Conservation (phyloP, 2,329 filamentous ascomycete species). For the Chaetomiaceae sp. region DNA sequence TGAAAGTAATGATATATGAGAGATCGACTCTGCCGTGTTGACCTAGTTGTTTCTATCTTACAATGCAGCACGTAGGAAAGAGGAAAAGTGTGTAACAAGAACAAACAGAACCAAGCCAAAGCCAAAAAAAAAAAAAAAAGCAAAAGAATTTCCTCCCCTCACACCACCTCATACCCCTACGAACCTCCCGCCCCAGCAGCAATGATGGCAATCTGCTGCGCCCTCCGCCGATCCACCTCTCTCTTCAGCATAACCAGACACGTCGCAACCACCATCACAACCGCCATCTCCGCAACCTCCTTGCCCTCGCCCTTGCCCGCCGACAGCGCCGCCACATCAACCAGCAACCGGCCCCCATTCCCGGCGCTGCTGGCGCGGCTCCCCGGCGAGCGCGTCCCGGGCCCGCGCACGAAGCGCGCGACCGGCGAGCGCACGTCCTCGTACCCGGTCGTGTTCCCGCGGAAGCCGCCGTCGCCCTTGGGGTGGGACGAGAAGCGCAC, state of each 20-base stretch:
- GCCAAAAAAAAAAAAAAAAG: not conserved
- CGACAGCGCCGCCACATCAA: slow-evolving; percentile 35
- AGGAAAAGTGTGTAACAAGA: no score
- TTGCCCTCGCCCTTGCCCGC: slow-evolving; percentile 5
- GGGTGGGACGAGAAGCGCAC: no score
- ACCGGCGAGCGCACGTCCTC: slow-evolving; percentile 34
- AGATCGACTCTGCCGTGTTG: no score
- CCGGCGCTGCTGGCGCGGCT: slow-evolving; percentile 39
- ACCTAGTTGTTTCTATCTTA: no score
- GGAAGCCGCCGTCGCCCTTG: no score
- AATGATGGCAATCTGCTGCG: slow-evolving; percentile 47
- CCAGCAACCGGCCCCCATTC: slow-evolving; percentile 46
- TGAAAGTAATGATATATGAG: no score
- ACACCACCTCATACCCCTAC: not conserved
- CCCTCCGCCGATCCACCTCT: slow-evolving; percentile 56
- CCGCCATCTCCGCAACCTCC: slow-evolving; percentile 37
- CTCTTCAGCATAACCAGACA: slow-evolving; percentile 61
- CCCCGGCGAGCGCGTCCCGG: slow-evolving; percentile 38
- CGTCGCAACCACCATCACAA: slow-evolving; percentile 51
- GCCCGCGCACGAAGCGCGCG: slow-evolving; percentile 42
- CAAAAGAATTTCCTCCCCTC: not conserved
- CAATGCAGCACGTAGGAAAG: no score
- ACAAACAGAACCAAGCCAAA: no score
- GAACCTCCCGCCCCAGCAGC: slow-evolving; percentile 26
- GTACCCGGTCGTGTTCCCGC: not conserved